phyloP scores from a whole-genome alignment of 768 basidiomycete species.

The Hypholoma fasciculare region DNA sequence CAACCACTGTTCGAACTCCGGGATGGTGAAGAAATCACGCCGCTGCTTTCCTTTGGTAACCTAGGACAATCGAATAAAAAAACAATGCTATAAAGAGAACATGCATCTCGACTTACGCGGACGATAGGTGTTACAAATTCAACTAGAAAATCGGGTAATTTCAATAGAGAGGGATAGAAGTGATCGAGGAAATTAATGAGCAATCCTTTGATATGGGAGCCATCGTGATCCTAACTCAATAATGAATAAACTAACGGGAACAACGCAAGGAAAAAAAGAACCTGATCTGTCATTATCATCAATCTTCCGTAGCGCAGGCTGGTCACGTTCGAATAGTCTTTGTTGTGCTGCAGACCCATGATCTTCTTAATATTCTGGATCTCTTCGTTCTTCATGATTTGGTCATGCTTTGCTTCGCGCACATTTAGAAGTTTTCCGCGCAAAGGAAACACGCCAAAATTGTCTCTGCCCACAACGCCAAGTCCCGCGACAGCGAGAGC shows the following conservation, averaged over 20 bases:
- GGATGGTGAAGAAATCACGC: slow-evolving; percentile 94
- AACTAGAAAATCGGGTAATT: slow-evolving; percentile 87
- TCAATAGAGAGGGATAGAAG: slow-evolving; percentile 93
- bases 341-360: slow-evolving; percentile 93
- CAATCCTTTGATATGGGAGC: slow-evolving; percentile 99
- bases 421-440: slow-evolving; percentile 97
- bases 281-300: slow-evolving; percentile 99
- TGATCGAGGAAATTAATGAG: slow-evolving; percentile 98
- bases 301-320: slow-evolving; percentile 89
- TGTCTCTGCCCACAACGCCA: slow-evolving; percentile 91
- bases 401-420: slow-evolving; percentile 92
- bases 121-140: slow-evolving; percentile 99
- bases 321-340: slow-evolving; percentile 69
- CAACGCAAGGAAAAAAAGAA: slow-evolving; percentile 30
- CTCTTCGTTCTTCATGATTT: slow-evolving; percentile 98
- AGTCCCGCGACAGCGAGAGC: slow-evolving; percentile 94
- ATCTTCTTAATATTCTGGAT: slow-evolving; percentile 98
- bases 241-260: neutral
- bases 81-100: neutral
- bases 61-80: slow-evolving; percentile 31
- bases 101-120: slow-evolving; percentile 52
- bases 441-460: slow-evolving; percentile 97
- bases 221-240: slow-evolving; percentile 86
- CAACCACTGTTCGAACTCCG: slow-evolving; percentile 93
- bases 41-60: slow-evolving; percentile 77